Conservation (phyloP, 2,329 filamentous ascomycete species). For the Fusarium tanahbumbuense region DNA sequence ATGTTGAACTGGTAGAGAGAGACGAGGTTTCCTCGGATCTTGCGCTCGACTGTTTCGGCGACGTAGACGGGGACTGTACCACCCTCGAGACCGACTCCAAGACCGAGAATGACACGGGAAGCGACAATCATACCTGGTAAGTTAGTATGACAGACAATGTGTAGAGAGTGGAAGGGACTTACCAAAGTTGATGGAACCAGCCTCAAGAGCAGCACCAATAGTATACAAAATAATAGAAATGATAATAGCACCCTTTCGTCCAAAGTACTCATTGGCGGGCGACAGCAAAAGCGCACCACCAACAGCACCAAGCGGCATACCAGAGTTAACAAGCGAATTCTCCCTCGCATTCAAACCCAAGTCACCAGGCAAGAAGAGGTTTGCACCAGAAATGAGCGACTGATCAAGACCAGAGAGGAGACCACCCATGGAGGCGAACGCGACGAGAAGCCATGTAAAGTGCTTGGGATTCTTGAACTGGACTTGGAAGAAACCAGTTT, state of each 20-base stretch:
- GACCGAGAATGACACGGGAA: constrained; percentile 74
- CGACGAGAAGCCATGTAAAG: constrained; percentile 76
- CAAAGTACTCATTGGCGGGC: constrained; percentile 74
- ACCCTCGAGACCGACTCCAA: constrained; percentile 78
- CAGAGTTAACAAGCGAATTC: constrained; percentile 75
- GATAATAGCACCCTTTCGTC: constrained; percentile 75
- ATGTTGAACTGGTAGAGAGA: constrained; percentile 82
- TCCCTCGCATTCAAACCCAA: constrained; percentile 66
- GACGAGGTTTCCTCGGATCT: constrained; percentile 76
- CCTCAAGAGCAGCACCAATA: constrained; percentile 74
- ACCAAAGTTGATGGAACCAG: constrained; percentile 74
- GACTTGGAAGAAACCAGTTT: constrained; percentile 62
- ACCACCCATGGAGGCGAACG: constrained; percentile 80
- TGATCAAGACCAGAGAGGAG: constrained; percentile 79
- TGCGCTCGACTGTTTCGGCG: constrained; percentile 75
- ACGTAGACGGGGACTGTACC: constrained; percentile 82
- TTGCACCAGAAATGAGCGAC: constrained; percentile 77
- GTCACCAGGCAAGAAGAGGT: constrained; percentile 71
- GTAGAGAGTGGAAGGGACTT: neutral
- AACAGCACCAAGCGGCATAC: constrained; percentile 78
- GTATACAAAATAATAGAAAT: constrained; percentile 77
- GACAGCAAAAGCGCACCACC: constrained; percentile 75
- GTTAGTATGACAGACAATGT: neutral
- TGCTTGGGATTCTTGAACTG: constrained; percentile 68
- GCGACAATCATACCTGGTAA: constrained; percentile 71